A percentile compares a stretch with the other conserved stretches of the same genome.
These are phyloP conservation scores for Urochloa ruziziensis DNA, from an alignment of 176 grass and related monocot genomes.

Conservation along the genomic window DNA sequence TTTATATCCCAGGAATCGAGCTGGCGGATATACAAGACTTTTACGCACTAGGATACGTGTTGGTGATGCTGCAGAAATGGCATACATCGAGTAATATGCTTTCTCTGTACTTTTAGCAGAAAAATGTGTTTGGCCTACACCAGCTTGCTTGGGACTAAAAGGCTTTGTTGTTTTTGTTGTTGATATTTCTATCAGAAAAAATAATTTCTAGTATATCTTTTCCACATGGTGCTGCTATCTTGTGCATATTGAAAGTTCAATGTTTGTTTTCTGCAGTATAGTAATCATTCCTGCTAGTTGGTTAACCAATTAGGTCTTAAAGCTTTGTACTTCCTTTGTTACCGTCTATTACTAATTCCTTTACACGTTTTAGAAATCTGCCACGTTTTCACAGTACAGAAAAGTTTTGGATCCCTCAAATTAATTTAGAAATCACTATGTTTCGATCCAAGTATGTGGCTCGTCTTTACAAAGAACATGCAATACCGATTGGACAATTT, in stretches of 20 bases:
- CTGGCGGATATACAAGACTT: constrained; percentile 84
- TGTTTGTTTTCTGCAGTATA: neutral
- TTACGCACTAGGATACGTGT: constrained; percentile 75
- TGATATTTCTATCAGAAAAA: neutral
- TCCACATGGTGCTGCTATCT: neutral
- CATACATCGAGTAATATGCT: constrained; percentile 84
- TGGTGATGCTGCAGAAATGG: constrained; percentile 91
- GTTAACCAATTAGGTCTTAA: neutral
- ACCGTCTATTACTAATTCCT: neutral
- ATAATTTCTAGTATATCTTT: neutral
- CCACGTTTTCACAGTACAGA: neutral
- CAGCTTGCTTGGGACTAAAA: neutral
- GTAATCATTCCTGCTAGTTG: neutral
- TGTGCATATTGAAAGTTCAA: neutral
- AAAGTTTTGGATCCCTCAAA: neutral
- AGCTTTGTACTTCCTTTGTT: neutral
- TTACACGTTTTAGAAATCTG: neutral
- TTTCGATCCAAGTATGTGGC: neutral
- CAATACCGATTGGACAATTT: neutral
- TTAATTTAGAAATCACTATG: neutral
- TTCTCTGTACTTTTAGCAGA: constrained; percentile 16
- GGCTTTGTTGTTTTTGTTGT: neutral
- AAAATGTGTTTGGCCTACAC: neutral
- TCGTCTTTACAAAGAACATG: neutral
- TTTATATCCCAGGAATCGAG: constrained; percentile 54